Evolutionary conservation across 2,329 filamentous ascomycete genomes (phyloP).

Genomic region (Penicillium olsonii): DNA sequence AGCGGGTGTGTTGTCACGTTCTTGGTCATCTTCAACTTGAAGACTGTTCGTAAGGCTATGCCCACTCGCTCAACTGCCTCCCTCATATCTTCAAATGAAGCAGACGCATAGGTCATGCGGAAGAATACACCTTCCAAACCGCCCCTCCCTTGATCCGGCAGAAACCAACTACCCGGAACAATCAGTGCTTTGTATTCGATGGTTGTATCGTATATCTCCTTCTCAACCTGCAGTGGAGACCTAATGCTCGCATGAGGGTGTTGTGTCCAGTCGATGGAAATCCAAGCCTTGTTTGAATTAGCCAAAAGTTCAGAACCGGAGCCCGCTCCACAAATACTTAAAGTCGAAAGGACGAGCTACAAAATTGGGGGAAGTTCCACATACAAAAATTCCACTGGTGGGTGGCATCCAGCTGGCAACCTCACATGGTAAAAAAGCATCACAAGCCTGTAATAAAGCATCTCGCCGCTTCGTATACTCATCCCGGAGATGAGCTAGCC

Average conservation of each 20-base stretch:
- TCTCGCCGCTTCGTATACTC: conserved; percentile 5
- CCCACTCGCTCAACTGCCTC: neutral
- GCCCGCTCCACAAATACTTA: too few species aligned
- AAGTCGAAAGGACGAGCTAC: too few species aligned
- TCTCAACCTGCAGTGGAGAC: neutral
- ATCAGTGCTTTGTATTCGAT: neutral
- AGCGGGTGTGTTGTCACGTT: too few species aligned
- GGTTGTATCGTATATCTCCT: neutral
- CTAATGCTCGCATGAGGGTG: neutral
- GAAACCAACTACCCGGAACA: neutral
- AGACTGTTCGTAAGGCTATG: neutral
- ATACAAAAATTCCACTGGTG: neutral
- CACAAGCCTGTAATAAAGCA: neutral
- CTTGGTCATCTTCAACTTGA: too few species aligned
- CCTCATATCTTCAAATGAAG: neutral
- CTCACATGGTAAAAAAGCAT: neutral
- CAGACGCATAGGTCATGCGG: neutral
- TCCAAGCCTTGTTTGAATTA: neutral
- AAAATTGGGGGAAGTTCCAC: neutral
- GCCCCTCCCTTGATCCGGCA: neutral
- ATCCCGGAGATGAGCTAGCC: neutral
- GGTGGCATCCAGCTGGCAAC: neutral
- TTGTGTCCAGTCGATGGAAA: neutral
- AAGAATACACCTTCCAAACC: neutral
- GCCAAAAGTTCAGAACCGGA: too few species aligned